phyloP scores from a whole-genome alignment of 73 alveolate species.

The Paramecium sonneborni region DNA sequence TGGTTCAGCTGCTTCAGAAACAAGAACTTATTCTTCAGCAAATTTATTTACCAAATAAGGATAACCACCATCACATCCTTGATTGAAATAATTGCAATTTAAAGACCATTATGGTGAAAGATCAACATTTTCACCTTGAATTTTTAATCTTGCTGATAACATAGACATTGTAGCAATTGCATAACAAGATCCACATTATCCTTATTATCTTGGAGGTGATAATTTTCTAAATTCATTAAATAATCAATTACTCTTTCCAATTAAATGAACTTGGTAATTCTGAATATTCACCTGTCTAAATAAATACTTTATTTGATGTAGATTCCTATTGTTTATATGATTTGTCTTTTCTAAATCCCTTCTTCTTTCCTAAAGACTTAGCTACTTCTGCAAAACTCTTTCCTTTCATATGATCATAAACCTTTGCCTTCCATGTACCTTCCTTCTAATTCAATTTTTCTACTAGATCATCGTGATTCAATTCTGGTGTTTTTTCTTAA shows the following conservation, averaged over 20 bases:
- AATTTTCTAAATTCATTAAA: neutral
- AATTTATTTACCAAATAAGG: conserved; percentile 60
- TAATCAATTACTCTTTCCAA: conserved; percentile 44
- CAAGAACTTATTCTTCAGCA: conserved; percentile 38
- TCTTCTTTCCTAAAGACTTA: conserved; percentile 36
- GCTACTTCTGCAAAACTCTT: conserved; percentile 55
- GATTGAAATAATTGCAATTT: conserved; percentile 54
- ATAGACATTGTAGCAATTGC: conserved; percentile 65
- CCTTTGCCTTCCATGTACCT: conserved; percentile 61
- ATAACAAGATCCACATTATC: conserved; percentile 65
- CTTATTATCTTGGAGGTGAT: conserved; percentile 58
- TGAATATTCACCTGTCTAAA: neutral
- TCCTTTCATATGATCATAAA: conserved; percentile 41
- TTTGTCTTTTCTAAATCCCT: conserved; percentile 8
- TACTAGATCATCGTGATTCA: conserved; percentile 27
- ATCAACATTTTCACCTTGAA: conserved; percentile 61
- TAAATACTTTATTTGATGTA: neutral
- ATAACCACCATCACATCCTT: conserved; percentile 71
- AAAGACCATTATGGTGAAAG: conserved; percentile 62
- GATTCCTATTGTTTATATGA: neutral
- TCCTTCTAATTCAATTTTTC: neutral
- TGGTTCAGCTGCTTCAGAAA: conserved; percentile 63
- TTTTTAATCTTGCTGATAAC: conserved; percentile 66
- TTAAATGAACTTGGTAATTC: conserved; percentile 45
- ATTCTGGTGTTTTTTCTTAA: neutral